phyloP scores from a whole-genome alignment of 2,329 filamentous ascomycete species.

The Pseudogymnoascus sp. region DNA sequence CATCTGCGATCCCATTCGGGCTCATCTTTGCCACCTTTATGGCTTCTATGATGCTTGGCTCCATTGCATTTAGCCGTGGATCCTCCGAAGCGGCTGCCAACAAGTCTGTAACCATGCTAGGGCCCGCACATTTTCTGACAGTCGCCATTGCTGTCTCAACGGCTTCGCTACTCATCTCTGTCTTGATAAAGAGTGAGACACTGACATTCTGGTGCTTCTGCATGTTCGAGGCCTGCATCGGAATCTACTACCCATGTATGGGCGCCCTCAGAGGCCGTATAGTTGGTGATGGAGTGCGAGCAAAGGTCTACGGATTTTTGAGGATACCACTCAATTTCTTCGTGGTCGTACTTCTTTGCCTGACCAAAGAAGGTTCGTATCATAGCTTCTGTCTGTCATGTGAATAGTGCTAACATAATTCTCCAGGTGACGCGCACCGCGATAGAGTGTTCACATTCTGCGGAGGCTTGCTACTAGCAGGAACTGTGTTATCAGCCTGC shows the following conservation, averaged over 20 bases:
- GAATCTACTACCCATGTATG: constrained; percentile 50
- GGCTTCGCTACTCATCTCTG: constrained; percentile 34
- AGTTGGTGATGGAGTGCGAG: constrained; percentile 46
- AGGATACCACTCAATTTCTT: constrained; percentile 52
- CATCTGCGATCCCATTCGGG: constrained; percentile 33
- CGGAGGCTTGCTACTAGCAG: constrained; percentile 5
- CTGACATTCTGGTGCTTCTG: constrained; percentile 49
- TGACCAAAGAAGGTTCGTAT: constrained; percentile 35
- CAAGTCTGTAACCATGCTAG: constrained; percentile 23
- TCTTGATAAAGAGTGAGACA: constrained; percentile 35
- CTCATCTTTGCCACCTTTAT: constrained; percentile 51
- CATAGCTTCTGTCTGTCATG: not conserved
- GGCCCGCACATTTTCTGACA: constrained; percentile 28
- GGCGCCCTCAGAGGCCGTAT: constrained; percentile 45
- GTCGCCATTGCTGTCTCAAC: constrained; percentile 33
- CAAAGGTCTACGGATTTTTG: constrained; percentile 48
- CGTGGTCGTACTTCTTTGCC: constrained; percentile 41
- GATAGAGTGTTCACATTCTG: constrained; percentile 10
- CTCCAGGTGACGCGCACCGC: not conserved
- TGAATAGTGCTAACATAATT: constrained; percentile 8
- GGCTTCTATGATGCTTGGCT: constrained; percentile 52
- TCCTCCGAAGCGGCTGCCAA: not conserved
- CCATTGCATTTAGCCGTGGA: constrained; percentile 40
- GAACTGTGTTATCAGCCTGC: constrained; percentile 1
- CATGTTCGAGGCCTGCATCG: constrained; percentile 48